These are phyloP conservation scores for Yueomyces sp. DNA, from an alignment of 1,139 yeast genomes.

Conservation along the genomic window DNA sequence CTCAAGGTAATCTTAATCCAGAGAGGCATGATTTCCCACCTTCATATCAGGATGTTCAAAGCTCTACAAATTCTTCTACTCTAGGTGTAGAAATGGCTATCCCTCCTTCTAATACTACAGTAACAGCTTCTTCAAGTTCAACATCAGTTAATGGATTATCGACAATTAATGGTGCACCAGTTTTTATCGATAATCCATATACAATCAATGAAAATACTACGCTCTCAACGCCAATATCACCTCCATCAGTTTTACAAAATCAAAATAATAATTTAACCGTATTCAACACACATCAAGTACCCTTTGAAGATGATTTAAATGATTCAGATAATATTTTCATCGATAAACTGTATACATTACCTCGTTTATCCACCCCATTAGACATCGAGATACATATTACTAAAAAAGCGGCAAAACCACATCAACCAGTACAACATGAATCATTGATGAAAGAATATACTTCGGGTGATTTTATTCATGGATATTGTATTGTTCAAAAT, in stretches of 20 bases:
- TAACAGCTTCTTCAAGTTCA: slow-evolving; percentile 1
- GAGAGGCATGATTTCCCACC: slow-evolving; percentile 24
- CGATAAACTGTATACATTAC: slow-evolving; percentile 26
- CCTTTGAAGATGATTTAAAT: slow-evolving; percentile 17
- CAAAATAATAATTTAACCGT: neutral
- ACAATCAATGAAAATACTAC: too few species aligned
- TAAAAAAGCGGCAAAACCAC: slow-evolving; percentile 24
- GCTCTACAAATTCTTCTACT: slow-evolving; percentile 4
- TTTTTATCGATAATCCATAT: too few species aligned
- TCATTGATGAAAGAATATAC: slow-evolving; percentile 34
- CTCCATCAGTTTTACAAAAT: too few species aligned
- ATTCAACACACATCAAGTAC: slow-evolving; percentile 1
- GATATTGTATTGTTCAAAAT: slow-evolving; percentile 38
- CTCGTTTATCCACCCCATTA: slow-evolving; percentile 21
- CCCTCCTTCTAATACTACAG: slow-evolving; percentile 1
- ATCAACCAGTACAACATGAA: slow-evolving; percentile 22
- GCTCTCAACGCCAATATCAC: slow-evolving; percentile 1
- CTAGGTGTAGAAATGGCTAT: too few species aligned
- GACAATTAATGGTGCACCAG: too few species aligned
- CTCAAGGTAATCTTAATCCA: slow-evolving; percentile 23
- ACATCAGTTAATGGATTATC: neutral
- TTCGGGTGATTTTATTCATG: slow-evolving; percentile 45
- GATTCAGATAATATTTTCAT: slow-evolving; percentile 22
- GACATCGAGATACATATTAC: slow-evolving; percentile 27
- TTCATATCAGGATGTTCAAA: slow-evolving; percentile 17